Evolutionary conservation across 768 basidiomycete genomes (phyloP), one percentile per base, ranked within the genome.

Genomic region (Russula sp.): DNA sequence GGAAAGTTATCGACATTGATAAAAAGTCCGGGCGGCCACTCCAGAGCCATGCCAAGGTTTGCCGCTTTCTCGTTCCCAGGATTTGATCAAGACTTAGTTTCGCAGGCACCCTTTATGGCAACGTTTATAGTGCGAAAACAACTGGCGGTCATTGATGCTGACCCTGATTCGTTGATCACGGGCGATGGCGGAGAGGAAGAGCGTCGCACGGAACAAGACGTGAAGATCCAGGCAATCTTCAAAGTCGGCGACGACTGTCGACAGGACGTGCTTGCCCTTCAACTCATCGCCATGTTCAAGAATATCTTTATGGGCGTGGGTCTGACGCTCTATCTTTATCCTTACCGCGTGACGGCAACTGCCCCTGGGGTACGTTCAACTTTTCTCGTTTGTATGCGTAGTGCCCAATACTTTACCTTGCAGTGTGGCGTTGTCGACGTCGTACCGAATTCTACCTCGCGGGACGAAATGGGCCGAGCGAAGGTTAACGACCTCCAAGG

Each of bases 221-320:
- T 95, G 52, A 98, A 93, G 95, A 93, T 96, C 65, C 89, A 93
- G 68, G 97, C 97, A 1, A 99, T 99, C 67, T 99, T 99, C 86
- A 99, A 99, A 80, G 97, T 99, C 63, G 97, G 97, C 61, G 97
- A 99, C 73, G 97, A 99, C 73, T 99, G 97, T 74, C 86, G 97
- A 49, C 97, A 99, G 75, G 97, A 99, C 71, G 89, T 98, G n/a
- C 83, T 99, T 51, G 97, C 97, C 0, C 79, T 99, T 54, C 97
- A 99, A 71, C 78, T 98, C 65, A 98, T 99, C 66, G 97, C 97
- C 6, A 98, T 98, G 94, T 98, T 98, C 83, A 98, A 98, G 77
- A 98, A 97, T 74, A 89, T 98, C 62, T 99, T 96, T 77, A 89
- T 83, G 14, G 83, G 84, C 66, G 83, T 96, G 64, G 97, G 97